A percentile compares a stretch with the other conserved stretches of the same genome.
Evolutionary conservation across 2,329 filamentous ascomycete species (phyloP).

Genomic region (Exophiala bonariae): DNA sequence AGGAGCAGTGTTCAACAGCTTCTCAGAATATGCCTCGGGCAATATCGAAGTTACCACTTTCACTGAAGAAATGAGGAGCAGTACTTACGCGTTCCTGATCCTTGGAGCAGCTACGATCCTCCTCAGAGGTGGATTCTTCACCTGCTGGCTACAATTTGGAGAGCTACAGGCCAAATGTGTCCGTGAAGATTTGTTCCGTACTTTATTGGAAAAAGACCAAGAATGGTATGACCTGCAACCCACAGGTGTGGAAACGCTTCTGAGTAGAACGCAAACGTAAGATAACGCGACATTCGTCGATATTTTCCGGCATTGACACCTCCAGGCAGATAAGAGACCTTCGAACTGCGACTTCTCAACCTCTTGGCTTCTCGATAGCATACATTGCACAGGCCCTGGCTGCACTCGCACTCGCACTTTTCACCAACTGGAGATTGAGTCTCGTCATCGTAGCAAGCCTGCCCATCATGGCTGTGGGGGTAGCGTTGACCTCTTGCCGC

Average conservation of each 20-base stretch:
- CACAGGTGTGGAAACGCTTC: conserved; percentile 70
- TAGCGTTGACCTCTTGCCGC: conserved; percentile 60
- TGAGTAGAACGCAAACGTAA: conserved; percentile 73
- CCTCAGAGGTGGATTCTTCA: conserved; percentile 65
- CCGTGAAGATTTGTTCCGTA: conserved; percentile 64
- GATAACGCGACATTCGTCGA: conserved; percentile 33
- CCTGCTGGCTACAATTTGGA: conserved; percentile 73
- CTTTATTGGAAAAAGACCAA: conserved; percentile 71
- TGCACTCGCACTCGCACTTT: conserved; percentile 71
- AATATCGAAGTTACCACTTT: conserved; percentile 52
- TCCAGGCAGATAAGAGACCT: conserved; percentile 79
- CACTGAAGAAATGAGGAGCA: conserved; percentile 56
- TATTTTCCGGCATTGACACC: background rate
- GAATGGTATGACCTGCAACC: conserved; percentile 77
- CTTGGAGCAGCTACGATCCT: conserved; percentile 69
- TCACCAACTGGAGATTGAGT: conserved; percentile 80
- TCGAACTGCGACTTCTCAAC: conserved; percentile 76
- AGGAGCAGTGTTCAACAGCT: conserved; percentile 71
- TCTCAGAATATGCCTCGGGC: conserved; percentile 65
- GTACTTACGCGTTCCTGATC: conserved; percentile 62
- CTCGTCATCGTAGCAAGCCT: conserved; percentile 73
- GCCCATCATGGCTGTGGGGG: conserved; percentile 63
- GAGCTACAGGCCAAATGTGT: conserved; percentile 73
- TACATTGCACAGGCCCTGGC: conserved; percentile 64
- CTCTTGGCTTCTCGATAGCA: conserved; percentile 69